phyloP scores from a whole-genome alignment of 257 asterid genomes.

The Eucommia ulmoides region DNA sequence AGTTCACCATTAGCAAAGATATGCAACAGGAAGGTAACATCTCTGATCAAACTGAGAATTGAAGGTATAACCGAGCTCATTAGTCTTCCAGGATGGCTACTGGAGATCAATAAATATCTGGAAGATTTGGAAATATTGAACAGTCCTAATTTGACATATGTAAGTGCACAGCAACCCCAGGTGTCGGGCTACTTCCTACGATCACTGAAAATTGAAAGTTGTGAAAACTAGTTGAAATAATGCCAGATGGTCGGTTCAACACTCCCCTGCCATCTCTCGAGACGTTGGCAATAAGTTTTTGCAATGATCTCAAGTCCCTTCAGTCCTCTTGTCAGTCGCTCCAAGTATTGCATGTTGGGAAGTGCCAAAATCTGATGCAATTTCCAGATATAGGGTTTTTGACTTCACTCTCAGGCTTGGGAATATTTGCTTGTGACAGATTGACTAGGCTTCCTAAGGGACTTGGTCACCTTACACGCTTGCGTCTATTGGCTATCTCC shows the following conservation, averaged over 20 bases:
- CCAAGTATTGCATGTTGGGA: no score
- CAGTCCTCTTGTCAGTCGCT: no score
- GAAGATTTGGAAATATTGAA: constrained; percentile 1
- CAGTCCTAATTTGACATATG: constrained; percentile 5
- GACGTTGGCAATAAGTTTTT: fast-evolving
- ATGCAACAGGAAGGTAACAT: constrained; percentile 5
- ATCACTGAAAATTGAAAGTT: neutral
- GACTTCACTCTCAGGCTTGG: no score
- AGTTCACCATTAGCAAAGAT: constrained; percentile 3
- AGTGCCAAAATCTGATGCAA: no score
- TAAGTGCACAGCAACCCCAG: constrained; percentile 6
- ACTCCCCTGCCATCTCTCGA: constrained; percentile 5
- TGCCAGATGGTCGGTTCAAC: constrained; percentile 6
- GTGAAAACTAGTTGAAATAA: constrained; percentile 5
- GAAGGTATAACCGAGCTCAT: neutral
- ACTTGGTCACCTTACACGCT: no score
- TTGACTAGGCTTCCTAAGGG: no score
- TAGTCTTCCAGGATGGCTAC: constrained; percentile 6
- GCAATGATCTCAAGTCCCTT: constrained; percentile 5
- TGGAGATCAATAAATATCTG: constrained; percentile 2
- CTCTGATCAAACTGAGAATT: neutral
- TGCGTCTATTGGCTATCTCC: no score
- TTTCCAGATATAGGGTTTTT: no score
- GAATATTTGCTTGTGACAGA: no score
- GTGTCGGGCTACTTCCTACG: neutral